Conservation (phyloP, 768 basidiomycete genomes). For the Naganishia friedmannii region DNA sequence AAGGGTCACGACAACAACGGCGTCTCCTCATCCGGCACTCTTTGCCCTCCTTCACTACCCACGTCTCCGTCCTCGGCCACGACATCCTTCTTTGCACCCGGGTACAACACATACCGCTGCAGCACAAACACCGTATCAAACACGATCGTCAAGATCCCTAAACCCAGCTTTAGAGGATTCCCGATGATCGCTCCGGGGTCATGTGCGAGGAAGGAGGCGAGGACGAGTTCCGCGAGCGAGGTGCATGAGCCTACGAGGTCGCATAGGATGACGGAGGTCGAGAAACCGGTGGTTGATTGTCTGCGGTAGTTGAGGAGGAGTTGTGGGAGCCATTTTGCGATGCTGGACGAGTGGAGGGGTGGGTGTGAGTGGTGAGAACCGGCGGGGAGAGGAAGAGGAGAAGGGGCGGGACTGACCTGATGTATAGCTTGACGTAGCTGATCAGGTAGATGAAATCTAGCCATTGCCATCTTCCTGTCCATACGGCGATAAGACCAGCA, state of each 20-base stretch:
- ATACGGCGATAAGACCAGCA: constrained; percentile 5
- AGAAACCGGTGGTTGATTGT: constrained; percentile 50
- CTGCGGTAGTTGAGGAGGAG: constrained; percentile 51
- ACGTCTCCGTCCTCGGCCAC: background rate
- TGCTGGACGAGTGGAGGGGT: constrained; percentile 52
- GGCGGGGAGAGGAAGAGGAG: constrained; percentile 14
- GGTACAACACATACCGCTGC: constrained; percentile 28
- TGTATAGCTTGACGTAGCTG: constrained; percentile 37
- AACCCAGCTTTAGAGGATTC: constrained; percentile 47
- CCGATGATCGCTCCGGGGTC: constrained; percentile 45
- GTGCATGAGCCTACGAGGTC: constrained; percentile 51
- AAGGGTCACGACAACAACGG: constrained; percentile 4
- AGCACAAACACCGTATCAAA: constrained; percentile 38
- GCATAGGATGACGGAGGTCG: constrained; percentile 39
- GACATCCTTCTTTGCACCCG: background rate
- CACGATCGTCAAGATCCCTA: constrained; percentile 37
- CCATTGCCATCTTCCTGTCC: constrained; percentile 31
- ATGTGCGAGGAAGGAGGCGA: constrained; percentile 41
- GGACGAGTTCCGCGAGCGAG: constrained; percentile 45
- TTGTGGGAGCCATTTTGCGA: constrained; percentile 55
- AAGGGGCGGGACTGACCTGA: constrained; percentile 32
- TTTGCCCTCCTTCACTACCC: background rate
- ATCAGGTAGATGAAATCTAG: constrained; percentile 37
- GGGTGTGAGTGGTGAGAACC: constrained; percentile 42
- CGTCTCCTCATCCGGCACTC: constrained; percentile 21